Percentiles rank a stretch among this genome's conserved stretches.
phyloP scores from a whole-genome alignment of 768 basidiomycete species.

The Mycena filopes region DNA sequence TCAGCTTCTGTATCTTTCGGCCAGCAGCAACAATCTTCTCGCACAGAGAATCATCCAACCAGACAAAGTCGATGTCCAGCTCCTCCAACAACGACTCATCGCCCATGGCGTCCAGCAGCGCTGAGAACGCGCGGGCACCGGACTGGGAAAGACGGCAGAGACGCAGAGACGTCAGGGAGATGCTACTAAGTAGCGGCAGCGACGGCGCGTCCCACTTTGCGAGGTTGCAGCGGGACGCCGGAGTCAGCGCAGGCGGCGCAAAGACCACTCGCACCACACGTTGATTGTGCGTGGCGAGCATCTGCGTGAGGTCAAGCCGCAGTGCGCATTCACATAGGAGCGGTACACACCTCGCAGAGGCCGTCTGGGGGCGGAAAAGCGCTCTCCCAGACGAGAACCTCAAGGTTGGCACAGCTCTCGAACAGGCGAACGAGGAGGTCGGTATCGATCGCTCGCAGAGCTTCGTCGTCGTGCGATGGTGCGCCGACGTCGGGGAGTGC shows the following conservation, averaged over 20 bases:
- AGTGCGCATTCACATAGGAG: not conserved
- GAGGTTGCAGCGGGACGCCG: constrained; percentile 26
- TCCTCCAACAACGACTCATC: constrained; percentile 46
- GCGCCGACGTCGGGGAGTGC: constrained; percentile 12
- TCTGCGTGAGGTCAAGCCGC: constrained; percentile 25
- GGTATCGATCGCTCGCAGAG: constrained; percentile 33
- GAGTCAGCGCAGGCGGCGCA: constrained; percentile 34
- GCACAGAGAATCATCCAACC: constrained; percentile 52
- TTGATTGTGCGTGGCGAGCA: constrained; percentile 37
- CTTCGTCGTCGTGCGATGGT: constrained; percentile 7
- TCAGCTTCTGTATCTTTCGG: constrained; percentile 41
- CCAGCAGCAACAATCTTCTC: constrained; percentile 46
- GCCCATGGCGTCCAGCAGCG: constrained; percentile 38
- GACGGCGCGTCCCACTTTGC: constrained; percentile 51
- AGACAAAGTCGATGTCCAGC: constrained; percentile 48
- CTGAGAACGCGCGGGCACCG: constrained; percentile 44
- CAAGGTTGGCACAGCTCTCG: constrained; percentile 38
- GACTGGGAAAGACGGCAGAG: constrained; percentile 48
- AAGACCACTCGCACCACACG: constrained; percentile 38
- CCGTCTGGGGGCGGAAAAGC: constrained; percentile 49
- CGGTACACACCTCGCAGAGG: constrained; percentile 46
- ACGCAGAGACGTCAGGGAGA: constrained; percentile 42
- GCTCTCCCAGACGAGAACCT: constrained; percentile 46
- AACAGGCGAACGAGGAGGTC: constrained; percentile 31
- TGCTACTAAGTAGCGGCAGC: constrained; percentile 42